A percentile compares a stretch with the other conserved stretches of the same genome.
Conservation (phyloP, 345 rosid species). For the Brassica cretica region DNA sequence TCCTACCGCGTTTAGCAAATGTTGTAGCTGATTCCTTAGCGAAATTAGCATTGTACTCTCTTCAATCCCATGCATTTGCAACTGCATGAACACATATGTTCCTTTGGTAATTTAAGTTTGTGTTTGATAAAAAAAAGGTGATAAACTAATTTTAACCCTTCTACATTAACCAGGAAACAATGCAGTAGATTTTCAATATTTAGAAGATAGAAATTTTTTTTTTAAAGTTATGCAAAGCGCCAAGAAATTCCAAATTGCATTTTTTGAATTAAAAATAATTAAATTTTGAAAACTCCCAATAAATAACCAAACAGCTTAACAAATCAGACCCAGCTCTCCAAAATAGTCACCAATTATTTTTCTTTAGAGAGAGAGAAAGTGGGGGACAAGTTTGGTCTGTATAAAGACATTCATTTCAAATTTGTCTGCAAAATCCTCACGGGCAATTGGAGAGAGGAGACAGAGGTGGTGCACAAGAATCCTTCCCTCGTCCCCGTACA, state of each 20-base stretch:
- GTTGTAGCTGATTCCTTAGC: too few relatives aligned
- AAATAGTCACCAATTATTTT: slow-evolving; percentile 16
- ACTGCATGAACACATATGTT: too few relatives aligned
- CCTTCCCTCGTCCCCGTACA: slow-evolving; percentile 24
- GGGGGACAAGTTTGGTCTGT: slow-evolving; percentile 30
- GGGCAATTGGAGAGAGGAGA: slow-evolving; percentile 37
- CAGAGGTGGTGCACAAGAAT: slow-evolving; percentile 40
- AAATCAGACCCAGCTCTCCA: slow-evolving; percentile 36
- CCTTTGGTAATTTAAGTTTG: too few relatives aligned
- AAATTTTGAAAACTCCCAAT: slow-evolving; percentile 29
- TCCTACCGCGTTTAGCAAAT: too few relatives aligned
- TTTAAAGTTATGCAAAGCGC: slow-evolving; percentile 23
- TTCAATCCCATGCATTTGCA: too few relatives aligned
- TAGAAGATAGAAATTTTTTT: background rate
- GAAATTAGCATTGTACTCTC: too few relatives aligned
- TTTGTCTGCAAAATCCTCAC: slow-evolving; percentile 40
- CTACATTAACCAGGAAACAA: background rate
- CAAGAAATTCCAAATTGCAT: slow-evolving; percentile 24
- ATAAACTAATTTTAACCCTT: too few relatives aligned
- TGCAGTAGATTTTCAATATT: background rate
- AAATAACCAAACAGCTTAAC: slow-evolving; percentile 34
- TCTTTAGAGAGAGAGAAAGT: too few relatives aligned
- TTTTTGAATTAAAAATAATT: background rate
- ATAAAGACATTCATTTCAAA: slow-evolving; percentile 37
- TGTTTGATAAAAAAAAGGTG: too few relatives aligned